Percentiles rank a stretch among this genome's conserved stretches.
phyloP scores from a whole-genome alignment of 2,329 filamentous ascomycete species.

The Epichloe hybrida region DNA sequence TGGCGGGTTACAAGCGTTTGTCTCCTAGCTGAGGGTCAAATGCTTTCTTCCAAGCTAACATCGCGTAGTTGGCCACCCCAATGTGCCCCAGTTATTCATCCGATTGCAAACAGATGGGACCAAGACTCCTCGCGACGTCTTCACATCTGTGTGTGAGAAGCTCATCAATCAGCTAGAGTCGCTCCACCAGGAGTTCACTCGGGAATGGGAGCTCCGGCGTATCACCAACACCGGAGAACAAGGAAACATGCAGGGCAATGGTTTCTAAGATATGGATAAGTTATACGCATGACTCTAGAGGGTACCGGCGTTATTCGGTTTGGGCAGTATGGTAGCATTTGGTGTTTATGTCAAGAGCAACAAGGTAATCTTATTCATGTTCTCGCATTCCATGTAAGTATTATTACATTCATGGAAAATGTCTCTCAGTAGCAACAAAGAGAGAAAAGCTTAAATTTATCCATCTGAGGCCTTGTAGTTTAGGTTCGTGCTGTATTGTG shows the following conservation, averaged over 20 bases:
- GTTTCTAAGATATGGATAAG: slow-evolving; percentile 13
- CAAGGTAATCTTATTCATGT: not conserved
- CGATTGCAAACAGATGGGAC: slow-evolving; percentile 86
- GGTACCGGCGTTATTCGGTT: slow-evolving; percentile 12
- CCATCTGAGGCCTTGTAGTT: not conserved
- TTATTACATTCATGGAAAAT: not conserved
- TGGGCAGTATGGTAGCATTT: slow-evolving; percentile 6
- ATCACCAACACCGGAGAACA: slow-evolving; percentile 59
- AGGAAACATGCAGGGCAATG: slow-evolving; percentile 27
- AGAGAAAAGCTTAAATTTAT: not conserved
- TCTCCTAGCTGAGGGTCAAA: slow-evolving; percentile 16
- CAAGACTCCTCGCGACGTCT: slow-evolving; percentile 76
- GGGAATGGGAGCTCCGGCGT: slow-evolving; percentile 80
- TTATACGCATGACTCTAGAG: not conserved
- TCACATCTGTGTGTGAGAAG: slow-evolving; percentile 68
- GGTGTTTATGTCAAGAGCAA: not conserved
- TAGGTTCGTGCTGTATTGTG: not conserved
- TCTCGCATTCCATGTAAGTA: not conserved
- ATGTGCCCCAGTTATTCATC: slow-evolving; percentile 49
- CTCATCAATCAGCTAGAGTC: slow-evolving; percentile 70
- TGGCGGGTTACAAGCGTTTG: slow-evolving; percentile 82
- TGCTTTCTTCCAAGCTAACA: slow-evolving; percentile 3
- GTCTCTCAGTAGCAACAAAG: not conserved
- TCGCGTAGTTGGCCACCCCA: slow-evolving; percentile 38
- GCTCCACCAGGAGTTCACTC: slow-evolving; percentile 77